Percentiles rank a stretch among this genome's conserved stretches.
These are phyloP conservation scores for Xylariomycetidae sp. DNA, from an alignment of 2,329 filamentous ascomycete species.

Conservation along the genomic window DNA sequence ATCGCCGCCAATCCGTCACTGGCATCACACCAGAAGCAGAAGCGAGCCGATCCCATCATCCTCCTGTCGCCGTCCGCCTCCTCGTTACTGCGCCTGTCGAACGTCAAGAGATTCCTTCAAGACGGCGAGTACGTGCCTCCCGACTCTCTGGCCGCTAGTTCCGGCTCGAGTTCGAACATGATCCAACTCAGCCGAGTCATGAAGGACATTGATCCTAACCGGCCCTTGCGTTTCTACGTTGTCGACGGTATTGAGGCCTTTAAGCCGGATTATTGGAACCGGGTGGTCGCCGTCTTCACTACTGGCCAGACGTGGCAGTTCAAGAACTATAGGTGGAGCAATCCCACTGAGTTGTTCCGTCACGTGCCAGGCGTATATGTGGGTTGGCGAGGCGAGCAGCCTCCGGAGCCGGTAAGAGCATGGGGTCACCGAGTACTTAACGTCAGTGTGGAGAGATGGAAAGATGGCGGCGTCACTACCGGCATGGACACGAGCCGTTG, in stretches of 20 bases:
- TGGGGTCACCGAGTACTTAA: slow-evolving; percentile 83
- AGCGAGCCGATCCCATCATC: slow-evolving; percentile 77
- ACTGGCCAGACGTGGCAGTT: slow-evolving; percentile 98
- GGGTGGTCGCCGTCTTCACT: slow-evolving; percentile 93
- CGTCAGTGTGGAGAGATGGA: slow-evolving; percentile 81
- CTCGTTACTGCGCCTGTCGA: slow-evolving; percentile 88
- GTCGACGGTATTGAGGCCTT: slow-evolving; percentile 92
- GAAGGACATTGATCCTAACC: slow-evolving; percentile 61
- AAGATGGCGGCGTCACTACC: slow-evolving; percentile 36
- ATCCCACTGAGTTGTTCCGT: slow-evolving; percentile 80
- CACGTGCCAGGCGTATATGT: slow-evolving; percentile 85
- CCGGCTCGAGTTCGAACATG: slow-evolving; percentile 65
- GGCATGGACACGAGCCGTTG: slow-evolving; percentile 55
- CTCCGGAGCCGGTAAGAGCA: slow-evolving; percentile 69
- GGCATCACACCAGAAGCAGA: slow-evolving; percentile 48
- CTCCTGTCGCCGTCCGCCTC: slow-evolving; percentile 94
- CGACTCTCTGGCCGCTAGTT: slow-evolving; percentile 55
- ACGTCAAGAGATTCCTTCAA: slow-evolving; percentile 91
- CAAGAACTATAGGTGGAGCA: slow-evolving; percentile 94
- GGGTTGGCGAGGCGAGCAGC: slow-evolving; percentile 80
- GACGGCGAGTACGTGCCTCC: slow-evolving; percentile 74
- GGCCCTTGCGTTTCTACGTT: slow-evolving; percentile 86
- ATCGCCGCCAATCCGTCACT: slow-evolving; percentile 39
- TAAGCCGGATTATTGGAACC: slow-evolving; percentile 96
- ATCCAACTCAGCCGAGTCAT: slow-evolving; percentile 78